A percentile compares a stretch with the other conserved stretches of the same genome.
These are phyloP conservation scores for Starmera amethionina DNA, from an alignment of 805 yeast species.

Conservation along the genomic window DNA sequence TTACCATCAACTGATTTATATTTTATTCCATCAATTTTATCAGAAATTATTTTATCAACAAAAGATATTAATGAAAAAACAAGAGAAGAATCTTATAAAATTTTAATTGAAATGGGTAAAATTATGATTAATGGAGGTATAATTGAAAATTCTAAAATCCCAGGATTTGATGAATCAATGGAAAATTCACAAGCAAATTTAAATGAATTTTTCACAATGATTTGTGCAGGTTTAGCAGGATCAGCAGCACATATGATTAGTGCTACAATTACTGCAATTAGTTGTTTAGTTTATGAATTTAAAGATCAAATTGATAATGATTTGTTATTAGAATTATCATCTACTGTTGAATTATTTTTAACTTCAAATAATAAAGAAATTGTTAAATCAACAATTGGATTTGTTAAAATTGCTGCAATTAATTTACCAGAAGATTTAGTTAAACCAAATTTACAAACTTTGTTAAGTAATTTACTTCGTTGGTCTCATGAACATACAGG, in stretches of 20 bases:
- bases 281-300: constrained; percentile 83
- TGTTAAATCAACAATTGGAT: constrained; percentile 90
- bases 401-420: constrained; percentile 80
- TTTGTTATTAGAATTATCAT: constrained; percentile 61
- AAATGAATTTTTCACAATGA: constrained; percentile 82
- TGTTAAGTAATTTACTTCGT: constrained; percentile 65
- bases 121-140: constrained; percentile 60
- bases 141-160: constrained; percentile 53
- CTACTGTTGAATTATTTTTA: constrained; percentile 82
- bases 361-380: constrained; percentile 89
- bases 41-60: constrained; percentile 84
- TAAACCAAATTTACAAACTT: constrained; percentile 49
- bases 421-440: constrained; percentile 74
- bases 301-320: constrained; percentile 51
- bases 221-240: constrained; percentile 94
- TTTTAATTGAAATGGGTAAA: constrained; percentile 71
- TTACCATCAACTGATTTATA: constrained; percentile 58
- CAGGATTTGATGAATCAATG: constrained; percentile 53
- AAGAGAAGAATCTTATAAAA: constrained; percentile 67
- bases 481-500: constrained; percentile 97
- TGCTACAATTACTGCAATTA: constrained; percentile 87
- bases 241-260: constrained; percentile 92
- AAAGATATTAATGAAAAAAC: constrained; percentile 91
- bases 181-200: constrained; percentile 61
- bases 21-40: constrained; percentile 72